Base-by-base conservation (phyloP, 2,329 filamentous ascomycete genomes). In the Parascedosporium putredinis region DNA sequence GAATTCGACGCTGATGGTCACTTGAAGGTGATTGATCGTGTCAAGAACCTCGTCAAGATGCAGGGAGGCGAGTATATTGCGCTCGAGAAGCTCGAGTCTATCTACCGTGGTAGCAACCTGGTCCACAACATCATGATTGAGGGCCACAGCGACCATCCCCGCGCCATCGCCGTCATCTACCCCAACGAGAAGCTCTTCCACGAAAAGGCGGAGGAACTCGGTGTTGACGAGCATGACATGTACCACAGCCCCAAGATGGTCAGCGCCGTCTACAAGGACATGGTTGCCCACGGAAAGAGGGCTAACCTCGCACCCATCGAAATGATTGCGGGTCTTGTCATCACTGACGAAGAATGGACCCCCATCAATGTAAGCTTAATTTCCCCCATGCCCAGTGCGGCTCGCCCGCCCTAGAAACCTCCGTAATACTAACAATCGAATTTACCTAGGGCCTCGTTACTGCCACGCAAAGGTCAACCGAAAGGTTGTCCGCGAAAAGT, bases 21-120 rank as follows among this genome's bases (percentile, higher is more conserved):
- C 64, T 69, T 97, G 56, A 79, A 76, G 58, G 84, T 97, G 64
- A 90, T 97, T 62, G 91, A 97, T 67, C 88, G 91, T 58, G 90
- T 95, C 80, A 97, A 97, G 83, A 97, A 97, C 69, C 74, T 97
- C 50, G 87, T 97, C 67, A 97, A 97, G 81, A 90, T 93, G 55
- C 79, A 88, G 56, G 89, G 90, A 53, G 91, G 91, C 58, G 91
- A 97, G 74, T 97, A 97, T 68, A 94, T 97, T 64, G 93, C 91
- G 20, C 78, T 98, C 3, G 91, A 97, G 73, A 96, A 90, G 73
- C 81, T 97, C 52, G 91, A 97, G 70, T 86, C 90, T 3, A 76
- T 95, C 50, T 97, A 96, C 71, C 84, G 90, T 54, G 83, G 87
- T 43, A 79, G 78, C 8, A 76, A 80, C n/a, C 78, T 85, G 8